phyloP scores from a whole-genome alignment of 345 rosid species.

The Diplotaxis tenuifolia region DNA sequence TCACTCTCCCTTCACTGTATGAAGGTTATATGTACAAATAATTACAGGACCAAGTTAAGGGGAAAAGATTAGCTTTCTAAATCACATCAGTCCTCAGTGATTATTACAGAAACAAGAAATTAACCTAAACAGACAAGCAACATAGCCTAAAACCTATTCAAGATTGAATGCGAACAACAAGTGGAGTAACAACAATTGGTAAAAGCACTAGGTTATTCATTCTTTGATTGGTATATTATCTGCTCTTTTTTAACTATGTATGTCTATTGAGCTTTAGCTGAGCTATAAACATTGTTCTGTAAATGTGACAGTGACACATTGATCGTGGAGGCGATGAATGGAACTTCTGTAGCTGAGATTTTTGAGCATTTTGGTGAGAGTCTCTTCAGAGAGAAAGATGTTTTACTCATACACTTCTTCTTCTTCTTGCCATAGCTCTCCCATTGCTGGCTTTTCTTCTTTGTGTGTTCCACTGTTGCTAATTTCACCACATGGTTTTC shows the following conservation, averaged over 20 bases:
- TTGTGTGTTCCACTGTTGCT: not conserved
- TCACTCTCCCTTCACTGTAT: conserved; percentile 62
- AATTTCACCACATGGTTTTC: conserved; percentile 1
- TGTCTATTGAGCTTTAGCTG: not conserved
- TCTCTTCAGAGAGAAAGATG: conserved; percentile 88
- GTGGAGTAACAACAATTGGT: too few species aligned
- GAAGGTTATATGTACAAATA: not conserved
- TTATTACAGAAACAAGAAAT: not conserved
- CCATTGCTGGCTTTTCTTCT: not conserved
- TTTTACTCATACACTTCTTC: conserved; percentile 1
- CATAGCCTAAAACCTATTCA: not conserved
- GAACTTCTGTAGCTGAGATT: conserved; percentile 77
- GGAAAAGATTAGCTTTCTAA: not conserved
- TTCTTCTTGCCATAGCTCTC: not conserved
- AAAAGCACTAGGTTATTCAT: conserved; percentile 60
- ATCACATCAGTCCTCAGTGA: not conserved
- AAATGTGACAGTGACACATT: conserved; percentile 56
- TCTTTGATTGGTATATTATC: conserved; percentile 66
- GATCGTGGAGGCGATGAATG: conserved; percentile 62
- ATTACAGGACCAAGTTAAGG: not conserved
- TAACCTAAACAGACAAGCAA: not conserved
- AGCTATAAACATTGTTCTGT: conserved; percentile 20
- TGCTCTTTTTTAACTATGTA: not conserved
- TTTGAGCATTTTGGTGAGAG: conserved; percentile 76
- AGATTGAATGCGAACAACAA: too few species aligned